Conservation (phyloP, 1,284 basidiomycete species). For the Rhodotorula sp. region DNA sequence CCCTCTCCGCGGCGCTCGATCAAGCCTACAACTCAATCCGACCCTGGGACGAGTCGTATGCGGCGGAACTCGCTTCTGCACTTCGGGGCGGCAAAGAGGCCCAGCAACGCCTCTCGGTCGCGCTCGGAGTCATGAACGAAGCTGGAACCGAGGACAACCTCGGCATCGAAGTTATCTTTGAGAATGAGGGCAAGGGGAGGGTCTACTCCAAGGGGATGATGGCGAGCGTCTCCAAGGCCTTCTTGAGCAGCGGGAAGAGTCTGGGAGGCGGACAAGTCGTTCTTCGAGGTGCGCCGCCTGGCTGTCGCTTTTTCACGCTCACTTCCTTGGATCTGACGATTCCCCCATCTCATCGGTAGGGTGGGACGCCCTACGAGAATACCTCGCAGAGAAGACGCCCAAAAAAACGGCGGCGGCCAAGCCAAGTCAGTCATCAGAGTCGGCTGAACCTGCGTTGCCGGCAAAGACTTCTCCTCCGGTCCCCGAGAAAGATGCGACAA, state of each 20-base stretch:
- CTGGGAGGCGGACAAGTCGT: conserved; percentile 38
- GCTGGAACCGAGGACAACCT: conserved; percentile 24
- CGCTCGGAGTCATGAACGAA: conserved; percentile 41
- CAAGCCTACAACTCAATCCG: conserved; percentile 47
- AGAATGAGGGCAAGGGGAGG: conserved; percentile 37
- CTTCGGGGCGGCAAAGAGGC: conserved; percentile 37
- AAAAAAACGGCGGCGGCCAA: conserved; percentile 12
- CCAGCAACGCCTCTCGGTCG: conserved; percentile 45
- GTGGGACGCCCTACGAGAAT: conserved; percentile 37
- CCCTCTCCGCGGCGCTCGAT: conserved; percentile 48
- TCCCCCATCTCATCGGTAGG: conserved; percentile 7
- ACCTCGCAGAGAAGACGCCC: conserved; percentile 27
- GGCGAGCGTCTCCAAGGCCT: conserved; percentile 26
- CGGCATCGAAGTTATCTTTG: conserved; percentile 49
- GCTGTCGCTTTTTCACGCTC: too few species aligned
- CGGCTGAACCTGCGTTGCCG: background rate
- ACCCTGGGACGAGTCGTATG: conserved; percentile 46
- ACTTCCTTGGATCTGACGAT: background rate
- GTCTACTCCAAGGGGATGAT: conserved; percentile 41
- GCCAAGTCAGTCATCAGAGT: too few species aligned
- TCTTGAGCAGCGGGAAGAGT: conserved; percentile 15
- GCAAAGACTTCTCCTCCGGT: background rate
- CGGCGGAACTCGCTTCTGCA: conserved; percentile 39
- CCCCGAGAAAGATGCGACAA: conserved; percentile 1
- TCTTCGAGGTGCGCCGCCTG: conserved; percentile 13